Evolutionary conservation across 192 early-diverging fungal genomes (phyloP).

Genomic region (Diversispora eburnea): DNA sequence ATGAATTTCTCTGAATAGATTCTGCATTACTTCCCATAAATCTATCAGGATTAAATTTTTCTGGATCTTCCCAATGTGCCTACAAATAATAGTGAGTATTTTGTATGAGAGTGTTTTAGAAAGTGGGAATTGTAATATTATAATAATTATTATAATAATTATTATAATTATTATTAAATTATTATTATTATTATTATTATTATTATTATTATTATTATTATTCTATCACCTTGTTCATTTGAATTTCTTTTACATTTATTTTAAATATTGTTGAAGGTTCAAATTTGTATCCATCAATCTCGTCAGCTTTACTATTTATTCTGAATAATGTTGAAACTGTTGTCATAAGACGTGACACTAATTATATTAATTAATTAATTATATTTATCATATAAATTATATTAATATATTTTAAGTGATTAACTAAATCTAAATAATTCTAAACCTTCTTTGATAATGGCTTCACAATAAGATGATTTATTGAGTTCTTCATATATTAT

Average conservation of each 20-base stretch:
- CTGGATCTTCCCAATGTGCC: background rate
- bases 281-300: background rate
- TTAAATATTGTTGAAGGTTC: background rate
- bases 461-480: background rate
- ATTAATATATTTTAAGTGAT: background rate
- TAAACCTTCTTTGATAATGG: slow-evolving; percentile 17
- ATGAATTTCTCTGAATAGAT: background rate
- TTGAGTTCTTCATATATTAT: slow-evolving; percentile 4
- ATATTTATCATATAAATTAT: background rate
- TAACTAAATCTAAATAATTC: background rate
- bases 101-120: too few species aligned
- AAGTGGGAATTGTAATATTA: too few species aligned
- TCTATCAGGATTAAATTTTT: background rate
- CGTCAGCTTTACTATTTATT: background rate
- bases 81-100: background rate
- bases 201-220: too few species aligned
- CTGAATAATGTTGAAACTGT: background rate
- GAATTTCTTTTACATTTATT: background rate
- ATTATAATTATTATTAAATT: too few species aligned
- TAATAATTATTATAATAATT: too few species aligned
- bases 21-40: background rate
- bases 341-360: background rate
- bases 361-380: background rate
- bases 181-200: too few species aligned
- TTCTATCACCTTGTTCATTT: background rate